Percentiles rank a stretch among this genome's conserved stretches.
Evolutionary conservation across 257 asterid species (phyloP).

Genomic region (Nicotiana sylvestris): DNA sequence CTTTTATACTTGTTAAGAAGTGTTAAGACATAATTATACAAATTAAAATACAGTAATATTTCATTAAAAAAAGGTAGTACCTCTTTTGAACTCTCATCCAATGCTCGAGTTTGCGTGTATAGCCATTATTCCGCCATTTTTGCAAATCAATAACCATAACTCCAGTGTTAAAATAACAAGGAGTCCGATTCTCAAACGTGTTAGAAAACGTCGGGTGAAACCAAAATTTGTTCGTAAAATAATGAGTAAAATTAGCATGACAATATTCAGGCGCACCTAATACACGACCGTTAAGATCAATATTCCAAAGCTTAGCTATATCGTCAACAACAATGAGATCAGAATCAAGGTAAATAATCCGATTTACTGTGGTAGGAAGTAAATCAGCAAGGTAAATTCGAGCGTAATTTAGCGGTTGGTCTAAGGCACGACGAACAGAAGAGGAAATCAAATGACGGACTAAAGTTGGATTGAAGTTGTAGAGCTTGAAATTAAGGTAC

Average conservation of each 20-base stretch:
- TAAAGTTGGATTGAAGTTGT: constrained; percentile 57
- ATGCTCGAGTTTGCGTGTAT: constrained; percentile 54
- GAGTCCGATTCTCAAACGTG: constrained; percentile 33
- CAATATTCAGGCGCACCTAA: constrained; percentile 85
- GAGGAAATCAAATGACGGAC: constrained; percentile 74
- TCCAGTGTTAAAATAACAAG: constrained; percentile 90
- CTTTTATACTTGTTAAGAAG: too few relatives aligned
- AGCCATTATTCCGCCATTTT: constrained; percentile 48
- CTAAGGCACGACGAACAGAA: constrained; percentile 85
- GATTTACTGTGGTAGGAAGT: constrained; percentile 47
- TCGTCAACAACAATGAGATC: constrained; percentile 86
- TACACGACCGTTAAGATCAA: constrained; percentile 45
- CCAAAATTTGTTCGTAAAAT: constrained; percentile 77
- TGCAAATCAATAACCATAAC: constrained; percentile 72
- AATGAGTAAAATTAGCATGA: constrained; percentile 70
- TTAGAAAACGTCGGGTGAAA: constrained; percentile 34
- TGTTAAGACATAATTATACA: background rate
- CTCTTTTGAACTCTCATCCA: constrained; percentile 77
- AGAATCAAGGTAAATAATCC: constrained; percentile 79
- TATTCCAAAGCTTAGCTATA: constrained; percentile 55
- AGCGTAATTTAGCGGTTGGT: constrained; percentile 86
- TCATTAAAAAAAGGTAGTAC: background rate
- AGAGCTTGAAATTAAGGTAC: constrained; percentile 62
- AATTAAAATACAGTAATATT: background rate
- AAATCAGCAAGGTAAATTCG: constrained; percentile 82